phyloP scores from a whole-genome alignment of 148 eudicot species.

The Heliamphora exappendiculata region DNA sequence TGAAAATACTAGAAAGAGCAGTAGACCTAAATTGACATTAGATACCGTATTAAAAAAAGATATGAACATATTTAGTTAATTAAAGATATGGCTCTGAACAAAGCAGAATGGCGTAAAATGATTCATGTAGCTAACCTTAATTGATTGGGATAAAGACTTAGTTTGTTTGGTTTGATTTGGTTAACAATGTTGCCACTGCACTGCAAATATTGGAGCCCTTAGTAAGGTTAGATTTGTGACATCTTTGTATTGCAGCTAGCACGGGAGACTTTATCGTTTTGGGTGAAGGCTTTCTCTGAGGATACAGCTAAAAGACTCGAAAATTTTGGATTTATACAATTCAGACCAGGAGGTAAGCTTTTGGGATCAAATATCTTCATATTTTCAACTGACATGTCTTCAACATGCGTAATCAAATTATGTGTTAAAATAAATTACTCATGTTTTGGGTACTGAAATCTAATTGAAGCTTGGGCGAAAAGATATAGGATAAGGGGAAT shows the following conservation, averaged over 20 bases:
- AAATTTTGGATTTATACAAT: conserved; percentile 93
- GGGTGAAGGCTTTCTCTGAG: conserved; percentile 99
- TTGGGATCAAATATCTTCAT: conserved; percentile 4
- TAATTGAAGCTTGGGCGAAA: neutral
- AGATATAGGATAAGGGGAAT: neutral
- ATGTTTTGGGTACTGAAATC: neutral
- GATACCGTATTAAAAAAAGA: too few species aligned
- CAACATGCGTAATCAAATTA: neutral
- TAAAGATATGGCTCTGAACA: too few species aligned
- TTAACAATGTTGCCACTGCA: neutral
- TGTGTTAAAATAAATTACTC: neutral
- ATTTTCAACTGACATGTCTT: neutral
- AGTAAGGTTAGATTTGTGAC: conserved; percentile 3
- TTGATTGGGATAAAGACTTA: too few species aligned
- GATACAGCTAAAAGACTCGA: conserved; percentile 98
- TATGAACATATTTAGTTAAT: too few species aligned
- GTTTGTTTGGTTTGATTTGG: too few species aligned
- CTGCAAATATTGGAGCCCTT: neutral
- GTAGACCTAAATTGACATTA: too few species aligned
- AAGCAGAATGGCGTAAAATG: too few species aligned
- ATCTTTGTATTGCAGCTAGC: conserved; percentile 65
- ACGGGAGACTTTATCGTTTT: conserved; percentile 90
- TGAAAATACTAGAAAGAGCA: too few species aligned
- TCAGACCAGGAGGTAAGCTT: conserved; percentile 90
- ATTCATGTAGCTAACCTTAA: too few species aligned